Evolutionary conservation across 768 basidiomycete species (phyloP), one percentile per base, ranked within the genome.

Genomic region (Chalciporus sphaerocephalus): DNA sequence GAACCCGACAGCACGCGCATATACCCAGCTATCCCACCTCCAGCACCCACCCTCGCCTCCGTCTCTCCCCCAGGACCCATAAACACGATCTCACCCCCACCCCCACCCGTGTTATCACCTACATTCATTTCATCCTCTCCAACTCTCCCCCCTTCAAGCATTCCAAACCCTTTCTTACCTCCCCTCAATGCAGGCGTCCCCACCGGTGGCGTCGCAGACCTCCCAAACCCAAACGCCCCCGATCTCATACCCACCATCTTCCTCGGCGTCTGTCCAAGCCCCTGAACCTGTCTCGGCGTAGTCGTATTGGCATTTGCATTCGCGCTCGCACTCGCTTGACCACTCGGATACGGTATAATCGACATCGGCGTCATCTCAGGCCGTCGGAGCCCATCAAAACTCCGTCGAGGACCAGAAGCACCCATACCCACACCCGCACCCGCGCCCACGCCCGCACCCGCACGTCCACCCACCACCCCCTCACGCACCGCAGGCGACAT

Each of bases 311-410:
- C 9, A 12, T 21, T 30, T 47, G 54, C 2, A 35, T 17, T 18
- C 20, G 6, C 20, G 38, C n/a, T 5, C 52, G 58, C 15, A 42
- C 28, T 38, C 24, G 33, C 3, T 30, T 40, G 34, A 21, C 4
- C 15, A 16, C 28, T 17, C 6, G 52, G 60, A 17, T 60, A 51
- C 1, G 60, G 55, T 50, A 60, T 48, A 22, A 60, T 57, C 25
- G 60, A 59, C 17, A 63, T 48, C 2, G 58, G 58, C 8, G 39
- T 35, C 38, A 58, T 42, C 39, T 49, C 47, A 0, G 61, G 61
- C 24, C 59, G 50, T 7, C 45, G 27, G 35, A 62, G 45, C 3
- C 61, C 56, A 1, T 62, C 58, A 2, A 62, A 62, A 42, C 51
- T 62, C 2, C 53, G 60, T 44, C 50, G 50, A 6, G 24, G 15